These are phyloP conservation scores for Grammothele lineata DNA, from an alignment of 768 basidiomycete species.

Conservation along the genomic window DNA sequence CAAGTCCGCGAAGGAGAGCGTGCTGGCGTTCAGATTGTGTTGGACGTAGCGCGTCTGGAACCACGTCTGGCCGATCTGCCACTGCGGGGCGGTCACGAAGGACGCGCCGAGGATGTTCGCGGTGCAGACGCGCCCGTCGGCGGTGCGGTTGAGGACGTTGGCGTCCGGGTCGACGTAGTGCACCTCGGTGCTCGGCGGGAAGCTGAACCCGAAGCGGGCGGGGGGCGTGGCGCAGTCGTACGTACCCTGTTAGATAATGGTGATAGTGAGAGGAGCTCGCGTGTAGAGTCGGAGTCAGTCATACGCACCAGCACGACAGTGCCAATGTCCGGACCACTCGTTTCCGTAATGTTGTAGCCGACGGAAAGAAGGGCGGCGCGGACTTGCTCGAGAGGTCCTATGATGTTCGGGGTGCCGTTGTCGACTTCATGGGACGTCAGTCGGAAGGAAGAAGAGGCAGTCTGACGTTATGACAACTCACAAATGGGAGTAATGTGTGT, in stretches of 20 bases:
- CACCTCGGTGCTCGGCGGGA: slow-evolving; percentile 9
- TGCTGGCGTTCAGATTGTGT: slow-evolving; percentile 9
- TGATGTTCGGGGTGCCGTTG: slow-evolving; percentile 12
- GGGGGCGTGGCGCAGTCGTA: slow-evolving; percentile 13
- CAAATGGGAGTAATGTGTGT: slow-evolving; percentile 7
- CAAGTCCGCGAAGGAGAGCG: slow-evolving; percentile 10
- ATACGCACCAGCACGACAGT: slow-evolving; percentile 3
- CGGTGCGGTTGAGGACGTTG: slow-evolving; percentile 13
- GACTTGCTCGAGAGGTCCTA: slow-evolving; percentile 5
- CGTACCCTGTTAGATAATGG: slow-evolving; percentile 6
- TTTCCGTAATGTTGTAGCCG: slow-evolving; percentile 12
- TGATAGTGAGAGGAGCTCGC: neutral
- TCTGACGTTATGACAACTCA: neutral
- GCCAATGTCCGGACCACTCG: slow-evolving; percentile 4
- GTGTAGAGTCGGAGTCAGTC: neutral
- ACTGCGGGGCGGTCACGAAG: slow-evolving; percentile 3
- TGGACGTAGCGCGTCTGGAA: slow-evolving; percentile 16
- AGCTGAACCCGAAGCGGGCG: slow-evolving; percentile 14
- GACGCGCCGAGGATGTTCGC: slow-evolving; percentile 16
- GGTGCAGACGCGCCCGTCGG: slow-evolving; percentile 10
- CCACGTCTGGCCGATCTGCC: slow-evolving; percentile 17
- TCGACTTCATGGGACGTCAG: too few species aligned
- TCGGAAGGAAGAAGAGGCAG: too few species aligned
- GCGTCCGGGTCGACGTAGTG: slow-evolving; percentile 13
- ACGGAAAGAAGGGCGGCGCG: slow-evolving; percentile 1